These are phyloP conservation scores for Blastobotrys illinoisensis DNA, from an alignment of 1,139 yeast species.

Conservation along the genomic window DNA sequence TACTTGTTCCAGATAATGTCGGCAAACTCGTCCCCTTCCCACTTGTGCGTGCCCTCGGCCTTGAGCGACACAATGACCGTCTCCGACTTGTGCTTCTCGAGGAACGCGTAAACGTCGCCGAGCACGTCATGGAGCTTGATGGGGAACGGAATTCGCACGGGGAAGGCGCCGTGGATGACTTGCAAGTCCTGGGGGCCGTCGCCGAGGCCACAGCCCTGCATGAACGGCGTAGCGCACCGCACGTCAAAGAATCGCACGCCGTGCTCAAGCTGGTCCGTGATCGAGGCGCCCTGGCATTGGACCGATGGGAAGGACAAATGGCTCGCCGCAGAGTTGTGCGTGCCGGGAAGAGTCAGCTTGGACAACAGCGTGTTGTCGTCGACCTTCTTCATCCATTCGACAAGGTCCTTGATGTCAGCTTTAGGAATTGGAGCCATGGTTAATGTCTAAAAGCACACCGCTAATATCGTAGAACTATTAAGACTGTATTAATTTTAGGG, in stretches of 20 bases:
- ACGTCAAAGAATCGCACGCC: constrained; percentile 74
- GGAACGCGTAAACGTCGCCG: constrained; percentile 55
- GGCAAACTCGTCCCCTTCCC: constrained; percentile 66
- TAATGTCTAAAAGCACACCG: background rate
- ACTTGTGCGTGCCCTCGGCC: constrained; percentile 64
- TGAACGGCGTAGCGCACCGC: constrained; percentile 56
- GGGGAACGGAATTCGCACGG: constrained; percentile 61
- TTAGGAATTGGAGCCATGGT: constrained; percentile 17
- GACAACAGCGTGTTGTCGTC: constrained; percentile 49
- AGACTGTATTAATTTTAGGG: background rate
- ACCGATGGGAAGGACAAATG: constrained; percentile 74
- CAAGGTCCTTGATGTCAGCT: constrained; percentile 14
- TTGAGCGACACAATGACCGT: constrained; percentile 63
- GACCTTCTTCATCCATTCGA: constrained; percentile 51
- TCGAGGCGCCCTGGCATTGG: constrained; percentile 64
- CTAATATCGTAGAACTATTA: background rate
- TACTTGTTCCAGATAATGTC: constrained; percentile 59
- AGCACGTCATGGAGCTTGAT: constrained; percentile 44
- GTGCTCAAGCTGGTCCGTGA: constrained; percentile 57
- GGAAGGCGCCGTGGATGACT: constrained; percentile 72
- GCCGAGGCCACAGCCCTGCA: constrained; percentile 29
- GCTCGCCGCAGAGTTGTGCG: constrained; percentile 75
- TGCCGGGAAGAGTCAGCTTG: constrained; percentile 65
- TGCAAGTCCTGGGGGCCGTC: constrained; percentile 47
- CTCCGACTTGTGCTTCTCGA: constrained; percentile 50